Percentiles rank a stretch among this genome's conserved stretches.
Evolutionary conservation across 176 grass and related monocot species (phyloP).

Genomic region (Hordeum vulgare): DNA sequence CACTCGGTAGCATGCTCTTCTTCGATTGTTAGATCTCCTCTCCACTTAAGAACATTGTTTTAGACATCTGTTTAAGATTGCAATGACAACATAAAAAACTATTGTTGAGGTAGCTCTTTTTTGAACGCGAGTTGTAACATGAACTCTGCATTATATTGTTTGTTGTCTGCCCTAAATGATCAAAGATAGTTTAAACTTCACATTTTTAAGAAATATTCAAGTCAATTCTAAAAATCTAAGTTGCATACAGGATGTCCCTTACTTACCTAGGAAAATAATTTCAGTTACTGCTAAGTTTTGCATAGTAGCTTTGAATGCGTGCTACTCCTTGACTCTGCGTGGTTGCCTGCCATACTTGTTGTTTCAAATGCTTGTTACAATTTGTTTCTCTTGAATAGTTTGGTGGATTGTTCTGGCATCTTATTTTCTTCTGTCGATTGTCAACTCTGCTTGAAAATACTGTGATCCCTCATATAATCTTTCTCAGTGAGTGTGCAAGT

Average conservation of each 20-base stretch:
- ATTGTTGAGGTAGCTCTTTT: not conserved
- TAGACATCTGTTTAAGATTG: not conserved
- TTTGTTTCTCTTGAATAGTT: not conserved
- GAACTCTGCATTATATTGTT: no score
- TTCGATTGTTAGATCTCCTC: not conserved
- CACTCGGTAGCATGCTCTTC: no score
- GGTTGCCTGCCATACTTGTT: not conserved
- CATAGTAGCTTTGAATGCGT: not conserved
- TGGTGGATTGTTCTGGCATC: not conserved
- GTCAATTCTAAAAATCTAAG: not conserved
- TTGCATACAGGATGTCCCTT: not conserved
- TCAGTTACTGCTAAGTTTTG: not conserved
- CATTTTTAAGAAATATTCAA: not conserved
- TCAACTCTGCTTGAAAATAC: not conserved
- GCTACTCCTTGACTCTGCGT: no score
- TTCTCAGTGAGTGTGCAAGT: not conserved
- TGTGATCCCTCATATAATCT: not conserved
- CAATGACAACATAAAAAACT: not conserved
- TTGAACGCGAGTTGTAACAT: not conserved
- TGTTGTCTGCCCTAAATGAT: not conserved
- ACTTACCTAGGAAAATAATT: not conserved
- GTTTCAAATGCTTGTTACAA: not conserved
- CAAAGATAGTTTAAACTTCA: not conserved
- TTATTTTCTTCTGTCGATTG: conserved; percentile 7
- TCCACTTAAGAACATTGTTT: conserved; percentile 13